Percentiles rank a stretch among this genome's conserved stretches.
phyloP scores from a whole-genome alignment of 805 yeast genomes.

The Candida oleophila region DNA sequence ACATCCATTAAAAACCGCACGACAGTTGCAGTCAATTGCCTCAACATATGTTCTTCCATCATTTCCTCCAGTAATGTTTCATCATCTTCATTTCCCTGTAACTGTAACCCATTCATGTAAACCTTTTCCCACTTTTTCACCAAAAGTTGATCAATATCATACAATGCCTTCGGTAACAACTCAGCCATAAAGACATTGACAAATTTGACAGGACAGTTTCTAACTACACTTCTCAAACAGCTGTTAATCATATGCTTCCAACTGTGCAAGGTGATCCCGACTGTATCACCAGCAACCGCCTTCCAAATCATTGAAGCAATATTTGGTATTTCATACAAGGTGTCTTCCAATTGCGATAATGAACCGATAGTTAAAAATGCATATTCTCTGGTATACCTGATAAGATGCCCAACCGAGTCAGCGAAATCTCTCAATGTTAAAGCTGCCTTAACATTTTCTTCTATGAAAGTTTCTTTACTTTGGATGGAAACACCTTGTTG shows the following conservation, averaged over 20 bases:
- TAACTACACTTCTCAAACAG: slow-evolving; percentile 80
- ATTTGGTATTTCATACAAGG: slow-evolving; percentile 82
- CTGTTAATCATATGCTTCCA: slow-evolving; percentile 97
- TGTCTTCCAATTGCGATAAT: slow-evolving; percentile 83
- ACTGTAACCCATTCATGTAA: slow-evolving; percentile 54
- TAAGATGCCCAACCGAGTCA: slow-evolving; percentile 94
- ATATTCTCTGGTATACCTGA: slow-evolving; percentile 93
- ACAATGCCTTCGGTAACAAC: slow-evolving; percentile 74
- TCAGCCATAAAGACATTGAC: slow-evolving; percentile 70
- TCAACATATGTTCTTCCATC: slow-evolving; percentile 93
- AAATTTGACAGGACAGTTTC: slow-evolving; percentile 78
- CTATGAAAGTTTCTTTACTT: slow-evolving; percentile 89
- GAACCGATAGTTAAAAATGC: slow-evolving; percentile 89
- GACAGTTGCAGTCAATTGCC: slow-evolving; percentile 91
- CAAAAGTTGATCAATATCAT: slow-evolving; percentile 71
- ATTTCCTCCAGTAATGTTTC: slow-evolving; percentile 92
- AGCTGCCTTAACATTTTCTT: slow-evolving; percentile 91
- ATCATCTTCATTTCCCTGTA: slow-evolving; percentile 64
- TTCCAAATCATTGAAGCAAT: slow-evolving; percentile 76
- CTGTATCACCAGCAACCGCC: slow-evolving; percentile 80
- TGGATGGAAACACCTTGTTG: slow-evolving; percentile 96
- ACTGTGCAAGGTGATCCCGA: slow-evolving; percentile 89
- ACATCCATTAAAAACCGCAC: slow-evolving; percentile 84
- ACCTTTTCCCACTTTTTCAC: slow-evolving; percentile 75
- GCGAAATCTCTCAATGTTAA: slow-evolving; percentile 94